phyloP scores from a whole-genome alignment of 2,329 filamentous ascomycete species.

The Chrysosporium keratinophilum region DNA sequence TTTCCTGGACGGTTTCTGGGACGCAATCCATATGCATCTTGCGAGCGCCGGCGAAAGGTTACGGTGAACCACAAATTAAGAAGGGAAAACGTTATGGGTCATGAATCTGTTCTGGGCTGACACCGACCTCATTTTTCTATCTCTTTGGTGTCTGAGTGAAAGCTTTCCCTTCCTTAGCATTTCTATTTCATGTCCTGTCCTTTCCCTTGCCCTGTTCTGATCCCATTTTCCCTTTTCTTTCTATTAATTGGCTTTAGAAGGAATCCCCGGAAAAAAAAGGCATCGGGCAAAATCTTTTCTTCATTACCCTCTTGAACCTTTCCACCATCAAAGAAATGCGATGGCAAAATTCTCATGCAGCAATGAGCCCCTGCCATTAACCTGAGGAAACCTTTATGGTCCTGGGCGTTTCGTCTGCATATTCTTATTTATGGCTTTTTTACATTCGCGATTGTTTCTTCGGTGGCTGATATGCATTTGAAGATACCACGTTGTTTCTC shows the following conservation, averaged over 20 bases:
- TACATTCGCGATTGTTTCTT: conserved; percentile 16
- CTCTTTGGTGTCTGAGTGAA: background rate
- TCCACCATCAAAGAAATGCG: too few relatives aligned
- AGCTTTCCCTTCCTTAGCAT: conserved; percentile 15
- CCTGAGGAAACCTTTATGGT: background rate
- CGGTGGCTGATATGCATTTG: conserved; percentile 16
- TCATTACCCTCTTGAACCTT: too few relatives aligned
- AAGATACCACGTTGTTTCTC: conserved; percentile 5
- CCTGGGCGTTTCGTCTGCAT: background rate
- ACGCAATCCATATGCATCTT: background rate
- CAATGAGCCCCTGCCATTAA: too few relatives aligned
- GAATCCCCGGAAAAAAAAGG: too few relatives aligned
- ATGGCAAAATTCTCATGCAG: too few relatives aligned
- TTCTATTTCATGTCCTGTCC: conserved; percentile 1
- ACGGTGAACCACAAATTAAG: background rate
- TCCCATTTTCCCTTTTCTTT: background rate
- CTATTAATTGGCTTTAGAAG: too few relatives aligned
- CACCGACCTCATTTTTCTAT: conserved; percentile 9
- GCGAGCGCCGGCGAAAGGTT: background rate
- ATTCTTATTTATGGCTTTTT: conserved; percentile 11
- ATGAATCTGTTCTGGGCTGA: background rate
- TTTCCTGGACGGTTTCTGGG: background rate
- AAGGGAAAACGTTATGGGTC: background rate
- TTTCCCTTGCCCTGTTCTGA: background rate
- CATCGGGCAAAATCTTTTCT: too few relatives aligned